A percentile compares a stretch with the other conserved stretches of the same genome.
phyloP scores from a whole-genome alignment of 2,329 filamentous ascomycete species.

The Chalaropsis thielavioides region DNA sequence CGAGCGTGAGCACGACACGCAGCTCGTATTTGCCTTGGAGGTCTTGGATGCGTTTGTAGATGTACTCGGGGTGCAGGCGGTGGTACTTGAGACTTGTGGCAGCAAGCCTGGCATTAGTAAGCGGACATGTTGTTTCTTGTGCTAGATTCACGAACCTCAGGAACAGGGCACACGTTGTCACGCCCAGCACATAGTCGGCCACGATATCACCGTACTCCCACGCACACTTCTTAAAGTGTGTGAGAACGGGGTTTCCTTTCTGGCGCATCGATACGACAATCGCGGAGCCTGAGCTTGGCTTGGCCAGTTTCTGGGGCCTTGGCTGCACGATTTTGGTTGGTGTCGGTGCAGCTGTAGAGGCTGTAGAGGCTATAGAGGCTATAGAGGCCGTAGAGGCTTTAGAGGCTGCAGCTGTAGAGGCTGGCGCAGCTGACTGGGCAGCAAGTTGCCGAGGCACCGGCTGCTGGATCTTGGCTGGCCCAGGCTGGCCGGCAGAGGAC shows the following conservation, averaged over 20 bases:
- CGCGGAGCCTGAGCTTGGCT: constrained; percentile 49
- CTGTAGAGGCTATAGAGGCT: not conserved
- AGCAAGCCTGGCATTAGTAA: not conserved
- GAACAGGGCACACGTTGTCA: constrained; percentile 82
- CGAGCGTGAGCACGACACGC: constrained; percentile 75
- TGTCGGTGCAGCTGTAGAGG: constrained; percentile 22
- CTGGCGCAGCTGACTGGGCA: constrained; percentile 22
- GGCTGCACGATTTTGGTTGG: constrained; percentile 60
- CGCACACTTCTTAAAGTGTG: constrained; percentile 62
- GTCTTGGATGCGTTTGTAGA: constrained; percentile 80
- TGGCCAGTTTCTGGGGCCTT: constrained; percentile 69
- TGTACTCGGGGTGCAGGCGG: constrained; percentile 91
- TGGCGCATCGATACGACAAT: constrained; percentile 86
- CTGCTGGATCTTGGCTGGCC: constrained; percentile 26
- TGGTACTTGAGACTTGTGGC: constrained; percentile 72
- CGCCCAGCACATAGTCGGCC: constrained; percentile 78
- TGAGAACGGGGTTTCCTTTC: constrained; percentile 86
- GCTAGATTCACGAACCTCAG: constrained; percentile 37
- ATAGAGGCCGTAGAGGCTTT: no score
- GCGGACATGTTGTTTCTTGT: not conserved
- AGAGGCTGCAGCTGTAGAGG: constrained; percentile 20
- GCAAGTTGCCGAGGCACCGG: constrained; percentile 44
- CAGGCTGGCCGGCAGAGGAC: not conserved
- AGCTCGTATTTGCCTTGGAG: constrained; percentile 77
- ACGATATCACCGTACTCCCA: constrained; percentile 99